Conservation (phyloP, 805 yeast species). For the Grigorovia transvaalensis region DNA sequence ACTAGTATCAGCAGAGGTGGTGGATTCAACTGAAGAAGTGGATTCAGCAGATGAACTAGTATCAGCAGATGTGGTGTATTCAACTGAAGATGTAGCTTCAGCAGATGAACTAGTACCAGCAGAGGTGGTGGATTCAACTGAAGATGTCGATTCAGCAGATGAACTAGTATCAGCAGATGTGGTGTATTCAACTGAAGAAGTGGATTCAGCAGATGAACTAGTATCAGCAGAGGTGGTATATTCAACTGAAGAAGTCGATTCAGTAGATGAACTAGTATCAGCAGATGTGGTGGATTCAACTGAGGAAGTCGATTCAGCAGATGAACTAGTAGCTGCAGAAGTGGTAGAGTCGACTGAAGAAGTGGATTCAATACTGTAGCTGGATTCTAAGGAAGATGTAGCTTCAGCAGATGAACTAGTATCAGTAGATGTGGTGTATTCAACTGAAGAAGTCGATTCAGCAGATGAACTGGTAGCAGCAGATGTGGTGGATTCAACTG, state of each 20-base stretch:
- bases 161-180: background rate
- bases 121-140: background rate
- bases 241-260: background rate
- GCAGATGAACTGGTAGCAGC: background rate
- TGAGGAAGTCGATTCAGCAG: background rate
- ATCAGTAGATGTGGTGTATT: background rate
- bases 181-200: background rate
- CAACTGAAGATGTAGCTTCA: no score
- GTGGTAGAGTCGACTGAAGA: background rate
- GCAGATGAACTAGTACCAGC: background rate
- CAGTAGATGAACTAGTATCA: background rate
- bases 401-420: background rate
- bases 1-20: no score
- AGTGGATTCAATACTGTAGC: background rate
- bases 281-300: background rate
- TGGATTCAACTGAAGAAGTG: no score
- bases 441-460: background rate
- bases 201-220: background rate
- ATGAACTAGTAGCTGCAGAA: background rate
- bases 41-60: no score
- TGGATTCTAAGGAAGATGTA: background rate
- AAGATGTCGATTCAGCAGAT: background rate
- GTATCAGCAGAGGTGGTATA: background rate
- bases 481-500: background rate
- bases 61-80: no score